Evolutionary conservation across 176 grass and related monocot genomes (phyloP).

Genomic region (Zoysia pacifica): DNA sequence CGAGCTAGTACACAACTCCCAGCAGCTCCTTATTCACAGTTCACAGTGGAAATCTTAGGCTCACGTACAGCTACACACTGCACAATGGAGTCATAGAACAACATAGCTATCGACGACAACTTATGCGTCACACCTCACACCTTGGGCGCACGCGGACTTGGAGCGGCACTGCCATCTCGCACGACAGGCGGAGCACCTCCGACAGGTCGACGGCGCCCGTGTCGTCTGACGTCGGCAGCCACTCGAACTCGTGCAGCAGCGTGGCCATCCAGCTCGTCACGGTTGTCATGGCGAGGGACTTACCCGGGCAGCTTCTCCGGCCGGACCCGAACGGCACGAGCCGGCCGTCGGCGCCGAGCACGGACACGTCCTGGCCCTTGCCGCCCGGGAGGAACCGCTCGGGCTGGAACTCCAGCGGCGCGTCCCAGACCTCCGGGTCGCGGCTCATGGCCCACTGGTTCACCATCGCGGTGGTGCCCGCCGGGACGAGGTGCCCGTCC

Average conservation of each 20-base stretch:
- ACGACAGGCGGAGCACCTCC: slow-evolving; percentile 77
- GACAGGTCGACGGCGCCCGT: slow-evolving; percentile 54
- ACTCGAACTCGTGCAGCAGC: slow-evolving; percentile 77
- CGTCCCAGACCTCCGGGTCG: slow-evolving; percentile 61
- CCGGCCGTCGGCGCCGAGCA: slow-evolving; percentile 65
- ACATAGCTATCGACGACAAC: not conserved
- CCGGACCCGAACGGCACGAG: slow-evolving; percentile 84
- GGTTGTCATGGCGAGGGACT: slow-evolving; percentile 63
- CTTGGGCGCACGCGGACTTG: slow-evolving; percentile 55
- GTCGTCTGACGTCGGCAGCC: slow-evolving; percentile 40
- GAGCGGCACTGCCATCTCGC: slow-evolving; percentile 81
- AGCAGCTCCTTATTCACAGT: slow-evolving; percentile 50
- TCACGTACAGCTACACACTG: slow-evolving; percentile 33
- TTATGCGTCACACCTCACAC: not conserved
- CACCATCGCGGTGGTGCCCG: slow-evolving; percentile 75
- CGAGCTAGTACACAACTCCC: slow-evolving; percentile 18
- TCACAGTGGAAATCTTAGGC: slow-evolving; percentile 10
- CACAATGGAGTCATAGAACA: slow-evolving; percentile 13
- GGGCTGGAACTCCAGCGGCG: slow-evolving; percentile 62
- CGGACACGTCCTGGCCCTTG: slow-evolving; percentile 46
- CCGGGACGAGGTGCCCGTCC: slow-evolving; percentile 65
- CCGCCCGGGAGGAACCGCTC: slow-evolving; percentile 61
- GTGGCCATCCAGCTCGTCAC: slow-evolving; percentile 71
- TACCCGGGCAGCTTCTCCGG: slow-evolving; percentile 77
- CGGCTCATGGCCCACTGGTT: slow-evolving; percentile 91